Percentiles rank a stretch among this genome's conserved stretches.
Evolutionary conservation across 345 rosid genomes (phyloP).

Genomic region (Camelina neglecta): DNA sequence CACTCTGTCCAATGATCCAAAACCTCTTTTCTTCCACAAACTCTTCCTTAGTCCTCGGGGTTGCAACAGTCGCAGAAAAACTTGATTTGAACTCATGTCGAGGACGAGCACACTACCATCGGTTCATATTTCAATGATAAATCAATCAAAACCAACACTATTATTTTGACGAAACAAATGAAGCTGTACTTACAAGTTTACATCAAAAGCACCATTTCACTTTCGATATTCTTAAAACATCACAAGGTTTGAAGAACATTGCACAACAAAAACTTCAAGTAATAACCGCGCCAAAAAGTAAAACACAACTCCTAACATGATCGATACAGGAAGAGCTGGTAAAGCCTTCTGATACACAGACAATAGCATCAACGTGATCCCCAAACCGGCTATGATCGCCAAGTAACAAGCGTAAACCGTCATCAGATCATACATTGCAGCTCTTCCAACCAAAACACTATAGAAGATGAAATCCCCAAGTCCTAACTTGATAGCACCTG

Average conservation of each 20-base stretch:
- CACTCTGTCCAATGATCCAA: too few relatives aligned
- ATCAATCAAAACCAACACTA: conserved; percentile 11
- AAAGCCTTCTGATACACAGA: conserved; percentile 88
- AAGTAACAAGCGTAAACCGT: conserved; percentile 92
- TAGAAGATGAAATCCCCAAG: conserved; percentile 95
- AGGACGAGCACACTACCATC: not conserved
- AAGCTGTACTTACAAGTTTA: conserved; percentile 19
- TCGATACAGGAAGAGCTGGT: conserved; percentile 92
- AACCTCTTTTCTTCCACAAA: not conserved
- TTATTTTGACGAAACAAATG: conserved; percentile 5
- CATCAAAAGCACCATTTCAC: conserved; percentile 11
- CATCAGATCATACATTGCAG: conserved; percentile 95
- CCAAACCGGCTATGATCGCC: conserved; percentile 91
- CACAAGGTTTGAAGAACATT: conserved; percentile 77
- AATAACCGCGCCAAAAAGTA: conserved; percentile 71
- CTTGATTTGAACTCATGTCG: not conserved
- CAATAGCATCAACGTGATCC: conserved; percentile 79
- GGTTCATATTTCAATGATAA: not conserved
- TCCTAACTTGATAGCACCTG: conserved; percentile 91
- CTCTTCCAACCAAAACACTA: conserved; percentile 92
- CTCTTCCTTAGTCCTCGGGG: too few relatives aligned
- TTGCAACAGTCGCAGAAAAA: not conserved
- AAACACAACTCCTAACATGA: conserved; percentile 79
- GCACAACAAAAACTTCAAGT: conserved; percentile 74
- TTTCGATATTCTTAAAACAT: conserved; percentile 61